Percentiles rank a stretch among this genome's conserved stretches.
Evolutionary conservation across 169 alveolate species (phyloP).

Genomic region (Amoebophrya sp.): DNA sequence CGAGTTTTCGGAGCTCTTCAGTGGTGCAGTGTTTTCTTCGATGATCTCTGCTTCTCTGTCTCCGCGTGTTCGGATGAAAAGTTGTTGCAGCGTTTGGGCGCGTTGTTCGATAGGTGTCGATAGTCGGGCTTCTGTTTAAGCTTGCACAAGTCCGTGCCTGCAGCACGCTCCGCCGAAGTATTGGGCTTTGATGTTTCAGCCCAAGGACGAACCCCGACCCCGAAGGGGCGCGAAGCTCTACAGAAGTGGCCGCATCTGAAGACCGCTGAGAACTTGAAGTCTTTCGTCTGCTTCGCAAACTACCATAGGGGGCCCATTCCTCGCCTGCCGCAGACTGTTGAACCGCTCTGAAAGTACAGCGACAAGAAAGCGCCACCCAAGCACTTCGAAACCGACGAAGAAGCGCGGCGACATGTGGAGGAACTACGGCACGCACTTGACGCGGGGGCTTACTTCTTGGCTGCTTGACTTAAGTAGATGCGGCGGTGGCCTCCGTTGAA

Average conservation of each 20-base stretch:
- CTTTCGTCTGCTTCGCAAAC: not conserved
- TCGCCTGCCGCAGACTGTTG: not conserved
- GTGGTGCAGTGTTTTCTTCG: not conserved
- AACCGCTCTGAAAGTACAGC: not conserved
- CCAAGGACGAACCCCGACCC: not conserved
- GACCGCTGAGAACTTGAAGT: not conserved
- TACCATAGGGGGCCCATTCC: not conserved
- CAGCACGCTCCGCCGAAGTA: not conserved
- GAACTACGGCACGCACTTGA: not conserved
- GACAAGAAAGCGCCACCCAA: not conserved
- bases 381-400: not conserved
- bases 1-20: not conserved
- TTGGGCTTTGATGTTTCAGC: not conserved
- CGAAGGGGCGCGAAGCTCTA: not conserved
- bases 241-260: not conserved
- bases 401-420: too few species aligned
- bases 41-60: not conserved
- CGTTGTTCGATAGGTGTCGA: not conserved
- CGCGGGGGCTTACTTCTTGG: not conserved
- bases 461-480: not conserved
- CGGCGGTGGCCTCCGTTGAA: not conserved
- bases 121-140: not conserved
- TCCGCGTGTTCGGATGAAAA: not conserved
- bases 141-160: not conserved
- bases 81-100: not conserved